Base-by-base conservation (phyloP, 2,329 filamentous ascomycete genomes). In the Fusarium multiceps region DNA sequence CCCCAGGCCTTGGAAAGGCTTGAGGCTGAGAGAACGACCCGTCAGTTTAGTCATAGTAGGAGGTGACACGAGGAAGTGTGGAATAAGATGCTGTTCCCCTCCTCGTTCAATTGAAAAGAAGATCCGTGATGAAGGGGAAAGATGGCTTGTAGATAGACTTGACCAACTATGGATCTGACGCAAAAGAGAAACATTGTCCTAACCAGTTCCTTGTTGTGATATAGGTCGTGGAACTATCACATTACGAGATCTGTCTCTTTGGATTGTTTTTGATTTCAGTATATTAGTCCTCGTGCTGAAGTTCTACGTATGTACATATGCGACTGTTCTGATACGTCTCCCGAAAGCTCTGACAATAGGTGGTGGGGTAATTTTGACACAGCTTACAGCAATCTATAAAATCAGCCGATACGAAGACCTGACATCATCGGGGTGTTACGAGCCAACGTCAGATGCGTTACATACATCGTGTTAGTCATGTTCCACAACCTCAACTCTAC, bases 101-200 rank as follows among this genome's bases (percentile, higher is more conserved):
- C 58, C 48, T 62, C 67, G 47, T 59, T 71, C 67, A 68, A 71
- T 59, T 68, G 67, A 68, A 68, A 54, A 71, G 55, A 58, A 50
- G 45, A 53, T 55, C 43, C 40, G 46, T 23, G 47, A 61, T 51
- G 25, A 37, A 37, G 41, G 46, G 48, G 18, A 55, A 23, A 55
- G 28, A 18, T 18, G 41, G 34, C 37, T 55, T 67, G 66, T 63
- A 68, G 28, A 64, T 57, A 69, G 53, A 66, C 43, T 60, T 66
- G 42, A 55, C 54, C 27, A 46, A 65, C 41, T 49, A 48, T 43
- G 55, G 54, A 30, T 54, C 43, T 66, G 53, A 60, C 49, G 43
- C 54, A 54, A 53, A 65, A 50, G 53, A 54, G 42, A 27, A 45
- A 42, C 20, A 41, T 25, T 42, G 18, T 30, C 32, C 13, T 25